Conservation (phyloP, 2,329 filamentous ascomycete genomes). For the Penicillium sp. region DNA sequence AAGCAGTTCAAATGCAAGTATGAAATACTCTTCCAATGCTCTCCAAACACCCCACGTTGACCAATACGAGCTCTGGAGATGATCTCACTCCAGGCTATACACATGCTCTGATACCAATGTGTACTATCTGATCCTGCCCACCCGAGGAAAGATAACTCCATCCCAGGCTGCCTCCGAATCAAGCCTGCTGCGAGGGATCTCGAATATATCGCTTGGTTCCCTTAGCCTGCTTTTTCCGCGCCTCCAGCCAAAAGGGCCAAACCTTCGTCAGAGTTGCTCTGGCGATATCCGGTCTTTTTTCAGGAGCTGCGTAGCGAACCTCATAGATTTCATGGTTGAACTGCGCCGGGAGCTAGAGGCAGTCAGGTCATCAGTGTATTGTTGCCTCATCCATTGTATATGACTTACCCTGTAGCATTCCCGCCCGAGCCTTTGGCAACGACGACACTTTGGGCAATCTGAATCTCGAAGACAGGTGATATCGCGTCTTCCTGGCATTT, state of each 20-base stretch:
- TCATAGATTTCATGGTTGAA: background rate
- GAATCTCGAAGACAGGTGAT: background rate
- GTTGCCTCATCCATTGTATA: background rate
- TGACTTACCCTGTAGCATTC: background rate
- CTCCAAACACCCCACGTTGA: background rate
- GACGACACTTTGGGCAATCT: background rate
- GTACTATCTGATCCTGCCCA: no score
- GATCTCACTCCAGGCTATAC: background rate
- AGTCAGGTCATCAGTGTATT: background rate
- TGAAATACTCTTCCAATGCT: no score
- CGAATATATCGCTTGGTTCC: no score
- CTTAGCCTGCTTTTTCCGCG: no score
- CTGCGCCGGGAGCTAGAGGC: background rate
- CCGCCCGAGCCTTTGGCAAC: background rate
- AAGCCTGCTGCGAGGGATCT: no score
- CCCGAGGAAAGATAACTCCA: no score
- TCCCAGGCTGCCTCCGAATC: no score
- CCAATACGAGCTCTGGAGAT: background rate
- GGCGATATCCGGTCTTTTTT: background rate
- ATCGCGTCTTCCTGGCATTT: background rate
- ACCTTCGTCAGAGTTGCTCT: background rate
- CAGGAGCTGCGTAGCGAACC: background rate
- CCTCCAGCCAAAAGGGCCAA: background rate
- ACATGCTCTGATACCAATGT: no score
- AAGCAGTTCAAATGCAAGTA: background rate